Conservation (phyloP, 2,329 filamentous ascomycete genomes). For the Aspergillus carbonarius region DNA sequence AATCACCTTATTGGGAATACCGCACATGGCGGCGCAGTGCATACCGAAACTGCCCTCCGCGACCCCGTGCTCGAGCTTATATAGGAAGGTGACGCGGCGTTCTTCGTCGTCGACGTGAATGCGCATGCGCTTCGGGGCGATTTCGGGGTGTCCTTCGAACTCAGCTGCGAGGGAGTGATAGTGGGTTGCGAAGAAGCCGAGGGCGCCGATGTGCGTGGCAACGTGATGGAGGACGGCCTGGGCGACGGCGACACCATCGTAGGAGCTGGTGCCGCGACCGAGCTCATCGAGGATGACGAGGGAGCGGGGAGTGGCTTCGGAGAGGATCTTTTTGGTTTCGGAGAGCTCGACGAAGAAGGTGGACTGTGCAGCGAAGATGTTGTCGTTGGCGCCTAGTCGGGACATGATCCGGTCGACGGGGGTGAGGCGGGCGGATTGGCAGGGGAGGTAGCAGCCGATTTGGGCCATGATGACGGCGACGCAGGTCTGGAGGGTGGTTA, state of each 20-base stretch:
- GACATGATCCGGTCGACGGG: constrained; percentile 99
- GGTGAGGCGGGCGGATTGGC: constrained; percentile 75
- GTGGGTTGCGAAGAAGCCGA: constrained; percentile 97
- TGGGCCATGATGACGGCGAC: constrained; percentile 97
- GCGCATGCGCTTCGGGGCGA: constrained; percentile 83
- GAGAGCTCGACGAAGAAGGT: constrained; percentile 98
- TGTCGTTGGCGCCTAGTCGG: constrained; percentile 93
- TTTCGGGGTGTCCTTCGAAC: constrained; percentile 85
- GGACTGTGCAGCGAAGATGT: constrained; percentile 96
- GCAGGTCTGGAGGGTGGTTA: constrained; percentile 65
- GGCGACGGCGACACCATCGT: constrained; percentile 94
- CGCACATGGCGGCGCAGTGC: constrained; percentile 98
- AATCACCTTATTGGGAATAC: constrained; percentile 79
- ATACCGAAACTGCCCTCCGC: constrained; percentile 97
- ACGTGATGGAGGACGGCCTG: constrained; percentile 97
- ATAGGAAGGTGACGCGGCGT: constrained; percentile 90
- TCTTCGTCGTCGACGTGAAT: constrained; percentile 86
- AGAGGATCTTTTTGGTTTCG: constrained; percentile 96
- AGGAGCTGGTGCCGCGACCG: constrained; percentile 89
- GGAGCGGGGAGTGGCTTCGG: constrained; percentile 88
- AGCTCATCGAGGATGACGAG: constrained; percentile 97
- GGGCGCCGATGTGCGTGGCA: constrained; percentile 85
- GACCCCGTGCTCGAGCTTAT: constrained; percentile 88
- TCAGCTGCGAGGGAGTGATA: constrained; percentile 93
- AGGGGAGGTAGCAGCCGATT: constrained; percentile 89